phyloP scores from a whole-genome alignment of 306 rosid genomes.

The Cicer cuneatum region DNA sequence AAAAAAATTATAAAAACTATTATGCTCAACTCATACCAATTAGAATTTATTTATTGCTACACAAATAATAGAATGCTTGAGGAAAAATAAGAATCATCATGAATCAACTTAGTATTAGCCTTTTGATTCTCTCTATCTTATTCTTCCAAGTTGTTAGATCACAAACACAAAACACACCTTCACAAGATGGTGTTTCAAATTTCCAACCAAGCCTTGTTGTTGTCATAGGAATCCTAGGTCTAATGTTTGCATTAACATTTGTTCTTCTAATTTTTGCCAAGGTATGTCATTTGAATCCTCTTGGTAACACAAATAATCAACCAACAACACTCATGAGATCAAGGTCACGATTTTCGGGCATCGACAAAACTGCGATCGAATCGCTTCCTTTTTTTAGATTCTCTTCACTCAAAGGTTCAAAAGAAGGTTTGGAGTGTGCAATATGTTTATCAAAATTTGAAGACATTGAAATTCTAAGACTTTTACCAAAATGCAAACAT shows the following conservation, averaged over 20 bases:
- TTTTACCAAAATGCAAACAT: conserved; percentile 89
- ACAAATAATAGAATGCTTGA: conserved; percentile 49
- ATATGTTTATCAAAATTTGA: conserved; percentile 87
- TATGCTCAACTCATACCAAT: conserved; percentile 18
- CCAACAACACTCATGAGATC: conserved; percentile 47
- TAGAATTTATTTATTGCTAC: background rate
- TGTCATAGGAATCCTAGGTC: conserved; percentile 64
- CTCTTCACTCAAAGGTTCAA: conserved; percentile 83
- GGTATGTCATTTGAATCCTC: conserved; percentile 46
- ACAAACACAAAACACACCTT: conserved; percentile 51
- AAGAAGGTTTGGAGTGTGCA: conserved; percentile 85
- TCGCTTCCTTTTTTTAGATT: conserved; percentile 95
- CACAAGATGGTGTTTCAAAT: conserved; percentile 40
- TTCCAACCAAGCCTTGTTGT: conserved; percentile 77
- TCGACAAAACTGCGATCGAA: conserved; percentile 82
- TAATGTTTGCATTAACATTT: conserved; percentile 67
- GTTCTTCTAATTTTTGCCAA: conserved; percentile 70
- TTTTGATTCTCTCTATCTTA: conserved; percentile 47
- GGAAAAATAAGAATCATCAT: conserved; percentile 51
- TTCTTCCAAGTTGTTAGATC: conserved; percentile 56
- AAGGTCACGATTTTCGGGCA: conserved; percentile 78
- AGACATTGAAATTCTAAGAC: conserved; percentile 75
- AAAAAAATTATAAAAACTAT: background rate
- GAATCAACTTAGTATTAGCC: conserved; percentile 43
- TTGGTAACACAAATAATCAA: conserved; percentile 25